Evolutionary conservation across 331 rosid genomes (phyloP), one percentile per base, ranked within the genome.

Genomic region (Acacia concinna): DNA sequence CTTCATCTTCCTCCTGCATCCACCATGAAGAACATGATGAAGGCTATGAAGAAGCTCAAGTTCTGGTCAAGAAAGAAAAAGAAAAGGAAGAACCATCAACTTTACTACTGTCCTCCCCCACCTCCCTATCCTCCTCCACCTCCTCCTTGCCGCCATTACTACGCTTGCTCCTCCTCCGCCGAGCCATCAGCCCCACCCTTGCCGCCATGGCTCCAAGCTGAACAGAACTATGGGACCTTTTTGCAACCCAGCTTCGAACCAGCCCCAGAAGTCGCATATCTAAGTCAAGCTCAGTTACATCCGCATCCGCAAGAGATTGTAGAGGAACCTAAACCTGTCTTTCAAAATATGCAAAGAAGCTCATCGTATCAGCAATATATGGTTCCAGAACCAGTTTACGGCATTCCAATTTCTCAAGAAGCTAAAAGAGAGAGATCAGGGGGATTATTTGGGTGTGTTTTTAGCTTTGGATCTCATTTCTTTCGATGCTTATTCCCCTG

Each of bases 161-260:
- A 77, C 67, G 56, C 49, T 71, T 71, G 71, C 72, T 60, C 87
- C 18, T 21, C 79, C 35, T 81, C 59, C 73, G 47, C 78, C 69
- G 88, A 83, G 75, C 97, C 97, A 59, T 92, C 98, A 0, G 98
- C 97, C 75, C 97, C 97, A 1, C 97, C 97, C 17, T 76, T 92
- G 74, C 96, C 96, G 5, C 81, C 92, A 30, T 90, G 97, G 96
- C 82, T 88, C 40, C 85, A 89, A 46, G 38, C 81, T 1, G 83
- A 82, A 9, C 78, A 44, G 44, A 67, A 25, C 41, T 79, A 75
- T 54, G 86, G 85, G 4, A 77, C 82, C 56, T 74, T 74, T 82
- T 73, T 46, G 46, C 63, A 52, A 40, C 72, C 80, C 23, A 21
- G 34, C 8, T 43, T 8, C 5, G 72, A 80, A 14, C 20, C 78